Evolutionary conservation across 2,329 filamentous ascomycete species (phyloP).

Genomic region (Huntiella decipiens): DNA sequence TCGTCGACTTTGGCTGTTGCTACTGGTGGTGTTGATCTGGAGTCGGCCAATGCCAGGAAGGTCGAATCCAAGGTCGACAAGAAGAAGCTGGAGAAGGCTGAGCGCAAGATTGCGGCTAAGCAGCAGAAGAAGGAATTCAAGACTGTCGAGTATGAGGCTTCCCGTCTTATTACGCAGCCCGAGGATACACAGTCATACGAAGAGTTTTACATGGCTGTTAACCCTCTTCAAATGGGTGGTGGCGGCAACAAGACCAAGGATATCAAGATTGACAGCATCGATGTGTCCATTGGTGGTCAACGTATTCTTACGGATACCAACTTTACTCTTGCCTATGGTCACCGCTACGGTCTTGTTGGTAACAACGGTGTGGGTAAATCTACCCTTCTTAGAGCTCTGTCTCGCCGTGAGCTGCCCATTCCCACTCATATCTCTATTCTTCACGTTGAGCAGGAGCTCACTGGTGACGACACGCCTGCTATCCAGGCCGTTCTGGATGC

Average conservation of each 20-base stretch:
- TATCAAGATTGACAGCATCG: slow-evolving; percentile 91
- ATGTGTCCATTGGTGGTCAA: slow-evolving; percentile 76
- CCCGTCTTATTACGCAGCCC: slow-evolving; percentile 64
- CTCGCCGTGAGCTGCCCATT: slow-evolving; percentile 81
- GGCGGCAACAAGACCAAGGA: slow-evolving; percentile 86
- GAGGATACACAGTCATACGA: slow-evolving; percentile 83
- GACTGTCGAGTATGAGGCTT: slow-evolving; percentile 94
- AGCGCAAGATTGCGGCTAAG: slow-evolving; percentile 92
- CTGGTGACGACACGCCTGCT: slow-evolving; percentile 84
- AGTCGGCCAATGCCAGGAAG: slow-evolving; percentile 81
- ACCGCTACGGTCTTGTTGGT: slow-evolving; percentile 91
- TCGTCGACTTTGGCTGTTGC: slow-evolving; percentile 85
- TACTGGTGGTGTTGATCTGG: slow-evolving; percentile 69
- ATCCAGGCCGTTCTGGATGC: slow-evolving; percentile 90
- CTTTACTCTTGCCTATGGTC: slow-evolving; percentile 75
- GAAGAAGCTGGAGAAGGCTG: slow-evolving; percentile 98
- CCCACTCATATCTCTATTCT: slow-evolving; percentile 97
- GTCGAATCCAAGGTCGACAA: slow-evolving; percentile 94
- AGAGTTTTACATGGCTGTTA: slow-evolving; percentile 99
- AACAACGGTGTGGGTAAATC: slow-evolving; percentile 98
- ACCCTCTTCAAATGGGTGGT: slow-evolving; percentile 72
- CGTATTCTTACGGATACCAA: slow-evolving; percentile 83
- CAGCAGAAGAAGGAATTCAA: slow-evolving; percentile 98
- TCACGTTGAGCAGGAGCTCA: slow-evolving; percentile 95
- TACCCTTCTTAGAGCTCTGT: slow-evolving; percentile 80